A percentile compares a stretch with the other conserved stretches of the same genome.
These are phyloP conservation scores for Coemansia sp. DNA, from an alignment of 192 early-diverging fungal species.

Conservation along the genomic window DNA sequence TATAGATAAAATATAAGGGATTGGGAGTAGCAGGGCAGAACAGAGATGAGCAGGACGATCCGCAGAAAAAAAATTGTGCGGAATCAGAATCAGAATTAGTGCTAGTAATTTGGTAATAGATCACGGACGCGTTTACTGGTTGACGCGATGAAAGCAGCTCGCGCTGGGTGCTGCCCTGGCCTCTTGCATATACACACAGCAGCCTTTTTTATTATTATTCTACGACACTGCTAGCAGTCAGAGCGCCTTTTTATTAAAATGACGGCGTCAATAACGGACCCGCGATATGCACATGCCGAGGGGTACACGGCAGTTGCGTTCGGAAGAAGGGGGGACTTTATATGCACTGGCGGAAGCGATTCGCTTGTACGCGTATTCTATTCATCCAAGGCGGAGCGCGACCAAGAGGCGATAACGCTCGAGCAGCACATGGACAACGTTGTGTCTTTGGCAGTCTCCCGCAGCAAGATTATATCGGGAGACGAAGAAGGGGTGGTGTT, in stretches of 20 bases:
- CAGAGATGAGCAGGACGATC: no score
- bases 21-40: no score
- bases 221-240: no score
- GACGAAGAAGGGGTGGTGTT: slow-evolving; percentile 46
- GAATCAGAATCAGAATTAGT: no score
- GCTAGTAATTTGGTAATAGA: no score
- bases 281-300: slow-evolving; percentile 47
- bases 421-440: slow-evolving; percentile 50
- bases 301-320: slow-evolving; percentile 50
- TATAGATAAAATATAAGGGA: no score
- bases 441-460: slow-evolving; percentile 28
- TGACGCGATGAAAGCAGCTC: no score
- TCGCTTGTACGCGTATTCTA: slow-evolving; percentile 43
- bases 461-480: slow-evolving; percentile 34
- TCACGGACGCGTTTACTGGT: no score
- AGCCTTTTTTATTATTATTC: neutral
- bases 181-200: no score
- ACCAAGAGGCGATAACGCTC: slow-evolving; percentile 46
- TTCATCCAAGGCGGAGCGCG: slow-evolving; percentile 22
- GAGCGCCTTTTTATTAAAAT: neutral
- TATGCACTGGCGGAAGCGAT: slow-evolving; percentile 51
- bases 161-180: no score
- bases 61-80: no score
- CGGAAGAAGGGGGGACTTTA: slow-evolving; percentile 19
- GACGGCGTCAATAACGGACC: slow-evolving; percentile 17